Percentiles rank a stretch among this genome's conserved stretches.
phyloP scores from a whole-genome alignment of 169 alveolate genomes.

The Plasmodium adleri region DNA sequence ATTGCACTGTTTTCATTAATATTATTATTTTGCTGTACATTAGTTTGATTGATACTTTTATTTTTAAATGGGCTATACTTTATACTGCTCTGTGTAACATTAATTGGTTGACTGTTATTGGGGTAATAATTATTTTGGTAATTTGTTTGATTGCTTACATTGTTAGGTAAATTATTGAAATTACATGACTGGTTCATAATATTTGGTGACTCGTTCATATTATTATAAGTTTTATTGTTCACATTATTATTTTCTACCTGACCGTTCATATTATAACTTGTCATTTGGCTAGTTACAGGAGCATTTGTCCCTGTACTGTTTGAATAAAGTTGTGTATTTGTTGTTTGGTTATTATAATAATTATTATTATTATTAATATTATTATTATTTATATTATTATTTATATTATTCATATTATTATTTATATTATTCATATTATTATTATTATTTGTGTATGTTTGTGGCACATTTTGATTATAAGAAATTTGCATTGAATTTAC shows the following conservation, averaged over 20 bases:
- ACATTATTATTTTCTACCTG: not conserved
- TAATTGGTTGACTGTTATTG: constrained; percentile 1
- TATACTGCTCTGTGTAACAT: not conserved
- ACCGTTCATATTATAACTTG: not conserved
- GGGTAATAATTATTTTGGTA: not conserved
- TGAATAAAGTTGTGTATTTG: not conserved
- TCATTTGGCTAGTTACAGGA: not conserved
- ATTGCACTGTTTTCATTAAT: too few species aligned
- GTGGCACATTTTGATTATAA: too few species aligned
- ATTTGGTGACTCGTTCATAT: not conserved
- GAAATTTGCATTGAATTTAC: too few species aligned
- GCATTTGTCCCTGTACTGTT: not conserved
- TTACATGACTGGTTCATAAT: not conserved
- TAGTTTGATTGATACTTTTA: too few species aligned
- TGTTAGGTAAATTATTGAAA: not conserved
- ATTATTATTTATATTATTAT: too few species aligned
- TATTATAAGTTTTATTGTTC: not conserved
- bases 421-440: too few species aligned
- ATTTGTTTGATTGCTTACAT: not conserved
- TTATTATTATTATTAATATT: not conserved
- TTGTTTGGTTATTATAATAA: not conserved
- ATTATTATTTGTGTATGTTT: not conserved
- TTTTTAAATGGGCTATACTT: too few species aligned
- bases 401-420: too few species aligned
- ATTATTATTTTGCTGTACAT: too few species aligned